Conservation (phyloP, 2,329 filamentous ascomycete genomes). For the Fusarium tupiense region DNA sequence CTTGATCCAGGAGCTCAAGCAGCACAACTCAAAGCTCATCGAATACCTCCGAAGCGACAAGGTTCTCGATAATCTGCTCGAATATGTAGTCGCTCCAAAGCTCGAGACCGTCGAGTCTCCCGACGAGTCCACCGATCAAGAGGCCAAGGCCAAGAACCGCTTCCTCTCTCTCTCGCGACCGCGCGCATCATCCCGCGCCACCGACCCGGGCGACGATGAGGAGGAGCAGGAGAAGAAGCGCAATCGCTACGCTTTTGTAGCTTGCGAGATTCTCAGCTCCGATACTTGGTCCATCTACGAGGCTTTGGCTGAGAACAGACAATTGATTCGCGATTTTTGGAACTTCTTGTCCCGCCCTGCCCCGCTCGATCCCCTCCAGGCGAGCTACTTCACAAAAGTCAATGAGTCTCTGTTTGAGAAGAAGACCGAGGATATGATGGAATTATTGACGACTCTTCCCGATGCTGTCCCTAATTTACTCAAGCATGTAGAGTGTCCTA, state of each 20-base stretch:
- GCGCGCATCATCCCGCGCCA: slow-evolving; percentile 62
- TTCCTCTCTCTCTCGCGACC: slow-evolving; percentile 60
- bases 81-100: slow-evolving; percentile 89
- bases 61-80: slow-evolving; percentile 84
- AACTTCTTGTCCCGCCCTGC: slow-evolving; percentile 84
- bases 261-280: slow-evolving; percentile 91
- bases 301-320: slow-evolving; percentile 85
- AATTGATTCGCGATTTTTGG: slow-evolving; percentile 87
- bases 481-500: slow-evolving; percentile 93
- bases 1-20: slow-evolving; percentile 96
- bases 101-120: slow-evolving; percentile 65
- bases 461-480: slow-evolving; percentile 86
- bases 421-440: slow-evolving; percentile 97
- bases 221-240: slow-evolving; percentile 91
- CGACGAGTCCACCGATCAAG: slow-evolving; percentile 61
- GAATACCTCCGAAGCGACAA: slow-evolving; percentile 92
- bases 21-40: slow-evolving; percentile 97
- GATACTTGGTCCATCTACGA: slow-evolving; percentile 98
- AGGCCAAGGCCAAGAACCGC: slow-evolving; percentile 58
- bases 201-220: slow-evolving; percentile 60
- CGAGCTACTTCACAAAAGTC: slow-evolving; percentile 98
- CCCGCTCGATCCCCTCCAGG: slow-evolving; percentile 90
- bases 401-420: slow-evolving; percentile 98
- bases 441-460: slow-evolving; percentile 85
- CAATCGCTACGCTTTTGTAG: slow-evolving; percentile 91